Evolutionary conservation across 768 basidiomycete species (phyloP).

Genomic region (Pleurotus citrinopileatus): DNA sequence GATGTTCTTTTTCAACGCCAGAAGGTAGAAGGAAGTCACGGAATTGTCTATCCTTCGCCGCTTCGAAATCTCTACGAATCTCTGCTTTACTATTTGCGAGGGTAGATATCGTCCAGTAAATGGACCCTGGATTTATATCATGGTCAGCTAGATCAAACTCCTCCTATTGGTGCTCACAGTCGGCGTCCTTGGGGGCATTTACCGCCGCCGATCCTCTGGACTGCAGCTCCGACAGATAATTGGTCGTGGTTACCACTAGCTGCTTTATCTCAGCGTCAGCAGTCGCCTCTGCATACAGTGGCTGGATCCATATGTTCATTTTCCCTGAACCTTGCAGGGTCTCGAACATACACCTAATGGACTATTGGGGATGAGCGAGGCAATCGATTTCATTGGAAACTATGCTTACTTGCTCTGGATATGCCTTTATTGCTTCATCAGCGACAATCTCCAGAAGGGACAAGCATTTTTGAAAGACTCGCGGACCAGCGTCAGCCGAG

Average conservation of each 20-base stretch:
- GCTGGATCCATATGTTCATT: conserved; percentile 69
- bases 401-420: conserved; percentile 57
- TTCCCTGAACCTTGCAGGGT: conserved; percentile 38
- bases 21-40: conserved; percentile 47
- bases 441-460: conserved; percentile 65
- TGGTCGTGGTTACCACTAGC: conserved; percentile 48
- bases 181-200: conserved; percentile 16
- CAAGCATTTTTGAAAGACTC: conserved; percentile 75
- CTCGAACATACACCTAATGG: conserved; percentile 60
- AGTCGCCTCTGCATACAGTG: conserved; percentile 37
- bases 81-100: conserved; percentile 28
- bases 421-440: conserved; percentile 52
- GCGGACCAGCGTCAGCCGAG: conserved; percentile 53
- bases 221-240: conserved; percentile 36
- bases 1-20: conserved; percentile 39
- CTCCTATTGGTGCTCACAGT: conserved; percentile 22
- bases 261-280: conserved; percentile 46
- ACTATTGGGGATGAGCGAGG: conserved; percentile 35
- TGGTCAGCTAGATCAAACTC: not conserved
- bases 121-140: conserved; percentile 44
- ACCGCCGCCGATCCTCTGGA: conserved; percentile 36
- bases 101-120: conserved; percentile 54
- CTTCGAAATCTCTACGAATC: conserved; percentile 33
- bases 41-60: conserved; percentile 40
- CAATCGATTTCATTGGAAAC: no score